Conservation (phyloP, 257 asterid genomes). For the Thymus mandschuricus region DNA sequence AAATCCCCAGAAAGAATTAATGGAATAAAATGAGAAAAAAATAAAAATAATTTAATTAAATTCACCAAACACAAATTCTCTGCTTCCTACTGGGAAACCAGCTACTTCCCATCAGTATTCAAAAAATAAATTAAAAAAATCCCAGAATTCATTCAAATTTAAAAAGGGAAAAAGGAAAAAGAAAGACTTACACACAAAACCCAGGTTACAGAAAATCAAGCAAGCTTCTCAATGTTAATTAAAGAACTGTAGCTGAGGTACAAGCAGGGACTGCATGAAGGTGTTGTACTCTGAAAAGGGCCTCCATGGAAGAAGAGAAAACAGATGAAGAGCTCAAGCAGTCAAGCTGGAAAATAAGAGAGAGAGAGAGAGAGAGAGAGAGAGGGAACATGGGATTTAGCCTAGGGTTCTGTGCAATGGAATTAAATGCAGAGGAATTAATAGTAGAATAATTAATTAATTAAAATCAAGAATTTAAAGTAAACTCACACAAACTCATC, state of each 20-base stretch:
- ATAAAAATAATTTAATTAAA: not conserved
- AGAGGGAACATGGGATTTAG: not conserved
- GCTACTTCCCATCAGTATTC: constrained; percentile 29
- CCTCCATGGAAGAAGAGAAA: constrained; percentile 5
- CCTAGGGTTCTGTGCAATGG: too few species aligned
- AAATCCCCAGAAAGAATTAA: not conserved
- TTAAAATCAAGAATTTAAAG: too few species aligned
- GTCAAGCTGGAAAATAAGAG: not conserved
- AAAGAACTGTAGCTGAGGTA: not conserved
- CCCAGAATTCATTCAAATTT: not conserved
- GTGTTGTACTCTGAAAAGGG: constrained; percentile 10
- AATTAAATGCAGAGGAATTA: too few species aligned
- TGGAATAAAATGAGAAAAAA: not conserved
- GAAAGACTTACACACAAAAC: constrained; percentile 32
- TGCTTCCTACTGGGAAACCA: constrained; percentile 9
- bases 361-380: not conserved
- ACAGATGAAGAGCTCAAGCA: constrained; percentile 1
- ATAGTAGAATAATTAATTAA: too few species aligned
- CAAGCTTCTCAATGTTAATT: not conserved
- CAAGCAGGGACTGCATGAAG: not conserved
- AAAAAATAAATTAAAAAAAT: constrained; percentile 8
- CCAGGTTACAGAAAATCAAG: constrained; percentile 18
- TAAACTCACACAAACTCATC: too few species aligned
- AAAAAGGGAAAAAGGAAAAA: not conserved
- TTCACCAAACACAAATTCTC: constrained; percentile 22